Evolutionary conservation across 495 filamentous ascomycete genomes (phyloP).

Genomic region (Collariella sp.): DNA sequence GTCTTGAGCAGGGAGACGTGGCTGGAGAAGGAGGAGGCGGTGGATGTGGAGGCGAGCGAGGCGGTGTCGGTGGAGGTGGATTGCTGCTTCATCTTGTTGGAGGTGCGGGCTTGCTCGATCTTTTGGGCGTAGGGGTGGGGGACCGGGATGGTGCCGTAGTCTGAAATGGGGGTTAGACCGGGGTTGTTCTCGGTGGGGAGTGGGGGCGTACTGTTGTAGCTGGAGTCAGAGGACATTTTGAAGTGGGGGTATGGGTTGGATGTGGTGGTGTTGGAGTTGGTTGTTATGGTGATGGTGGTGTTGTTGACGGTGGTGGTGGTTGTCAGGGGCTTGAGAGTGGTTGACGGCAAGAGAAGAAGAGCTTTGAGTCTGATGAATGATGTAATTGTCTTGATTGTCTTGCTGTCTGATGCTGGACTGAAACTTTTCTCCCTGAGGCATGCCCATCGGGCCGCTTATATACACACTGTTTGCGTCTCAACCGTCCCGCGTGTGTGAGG

Average conservation of each 20-base stretch:
- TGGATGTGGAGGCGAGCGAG: conserved; percentile 9
- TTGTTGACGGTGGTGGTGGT: neutral
- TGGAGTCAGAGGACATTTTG: neutral
- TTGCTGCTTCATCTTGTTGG: neutral
- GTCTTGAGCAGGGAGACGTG: conserved; percentile 17
- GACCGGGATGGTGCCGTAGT: neutral
- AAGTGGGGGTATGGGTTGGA: neutral
- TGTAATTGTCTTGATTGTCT: neutral
- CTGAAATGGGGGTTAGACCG: neutral
- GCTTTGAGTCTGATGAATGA: neutral
- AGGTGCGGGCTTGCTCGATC: neutral
- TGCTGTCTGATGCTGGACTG: neutral
- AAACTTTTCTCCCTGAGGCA: neutral
- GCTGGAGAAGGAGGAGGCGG: conserved; percentile 15
- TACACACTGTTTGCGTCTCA: neutral
- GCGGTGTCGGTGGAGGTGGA: conserved; percentile 6
- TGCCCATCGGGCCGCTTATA: neutral
- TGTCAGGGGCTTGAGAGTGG: no score
- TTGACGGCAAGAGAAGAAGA: no score
- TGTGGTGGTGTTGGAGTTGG: neutral
- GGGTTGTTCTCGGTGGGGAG: neutral
- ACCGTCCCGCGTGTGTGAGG: neutral
- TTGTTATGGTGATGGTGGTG: neutral
- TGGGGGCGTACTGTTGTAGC: neutral
- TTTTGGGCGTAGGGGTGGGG: neutral